Base-by-base conservation (phyloP, 2,329 filamentous ascomycete genomes). In the Aspergillus sp. region DNA sequence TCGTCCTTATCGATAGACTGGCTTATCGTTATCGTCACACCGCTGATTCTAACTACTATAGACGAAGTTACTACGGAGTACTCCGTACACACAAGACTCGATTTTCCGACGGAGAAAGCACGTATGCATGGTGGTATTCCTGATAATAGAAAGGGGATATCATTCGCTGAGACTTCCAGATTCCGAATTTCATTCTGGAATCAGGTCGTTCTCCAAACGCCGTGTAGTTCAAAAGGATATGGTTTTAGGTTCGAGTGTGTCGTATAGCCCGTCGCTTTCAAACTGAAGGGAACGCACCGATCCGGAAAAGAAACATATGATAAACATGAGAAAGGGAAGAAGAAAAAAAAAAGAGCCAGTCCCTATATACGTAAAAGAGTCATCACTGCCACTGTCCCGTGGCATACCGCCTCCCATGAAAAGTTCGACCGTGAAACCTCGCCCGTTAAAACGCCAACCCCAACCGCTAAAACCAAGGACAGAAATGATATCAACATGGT, bases 401-500 rank as follows among this genome's bases (percentile, higher is more conserved):
- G 61, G 59, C 65, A 52, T 61, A 57, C 57, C 54, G 32, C 61
- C 57, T 22, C 59, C 54, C 62, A 65, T 59, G 52, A 58, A 67
- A 67, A 53, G 49, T 58, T 63, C 59, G 47, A 60, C 62, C 39
- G 54, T 36, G 57, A 67, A 50, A 62, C 57, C 60, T 63, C 58
- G 49, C 56, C 65, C 64, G 61, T 59, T 57, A 50, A 59, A 70
- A 67, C 69, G 68, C 69, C 69, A 62, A 55, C 65, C 67, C 61
- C 64, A 62, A 65, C 67, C 71, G 70, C 71, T 73, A 70, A 71
- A 65, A 58, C 56, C 51, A 49, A 61, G 53, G 36, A 58, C 50
- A 52, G 58, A 57, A 56, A 60, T 54, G 54, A 56, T 49, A 52
- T 42, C 47, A 54, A 53, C 51, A 56, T 53, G 42, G 22, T 57